phyloP scores from a whole-genome alignment of 2,329 filamentous ascomycete genomes.

The Colletotrichum noveboracense region DNA sequence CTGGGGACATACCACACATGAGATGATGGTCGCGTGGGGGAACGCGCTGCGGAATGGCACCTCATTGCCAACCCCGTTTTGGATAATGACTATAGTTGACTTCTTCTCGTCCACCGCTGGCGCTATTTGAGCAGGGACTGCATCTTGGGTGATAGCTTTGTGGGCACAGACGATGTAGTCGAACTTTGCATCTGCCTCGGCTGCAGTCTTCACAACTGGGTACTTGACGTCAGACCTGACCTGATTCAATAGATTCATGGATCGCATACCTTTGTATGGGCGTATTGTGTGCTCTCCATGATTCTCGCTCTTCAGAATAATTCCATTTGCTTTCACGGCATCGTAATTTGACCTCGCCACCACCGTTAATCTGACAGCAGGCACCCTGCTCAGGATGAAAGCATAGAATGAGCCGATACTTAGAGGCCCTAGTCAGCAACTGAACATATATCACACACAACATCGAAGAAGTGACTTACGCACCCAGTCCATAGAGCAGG shows the following conservation, averaged over 20 bases:
- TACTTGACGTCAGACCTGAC: background rate
- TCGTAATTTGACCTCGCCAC: slow-evolving; percentile 67
- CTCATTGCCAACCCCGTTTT: slow-evolving; percentile 68
- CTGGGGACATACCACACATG: slow-evolving; percentile 52
- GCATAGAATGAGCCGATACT: slow-evolving; percentile 65
- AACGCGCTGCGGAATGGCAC: slow-evolving; percentile 54
- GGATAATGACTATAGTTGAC: slow-evolving; percentile 63
- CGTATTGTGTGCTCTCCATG: slow-evolving; percentile 59
- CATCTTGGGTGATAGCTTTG: slow-evolving; percentile 53
- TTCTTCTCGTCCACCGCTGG: slow-evolving; percentile 38
- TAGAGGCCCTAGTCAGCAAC: background rate
- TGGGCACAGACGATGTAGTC: slow-evolving; percentile 63
- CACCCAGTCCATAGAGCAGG: slow-evolving; percentile 58
- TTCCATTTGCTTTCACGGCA: slow-evolving; percentile 56
- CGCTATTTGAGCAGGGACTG: slow-evolving; percentile 36
- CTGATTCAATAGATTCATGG: background rate
- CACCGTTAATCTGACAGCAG: slow-evolving; percentile 57
- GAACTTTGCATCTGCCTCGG: slow-evolving; percentile 50
- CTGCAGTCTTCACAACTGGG: slow-evolving; percentile 48
- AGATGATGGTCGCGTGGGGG: slow-evolving; percentile 57
- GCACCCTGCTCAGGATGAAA: slow-evolving; percentile 51
- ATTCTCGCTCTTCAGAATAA: slow-evolving; percentile 57
- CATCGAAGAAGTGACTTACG: slow-evolving; percentile 40
- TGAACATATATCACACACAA: background rate
- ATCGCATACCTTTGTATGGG: slow-evolving; percentile 43